Base-by-base conservation (phyloP, 2,329 filamentous ascomycete genomes). In the Setomelanomma holmii region DNA sequence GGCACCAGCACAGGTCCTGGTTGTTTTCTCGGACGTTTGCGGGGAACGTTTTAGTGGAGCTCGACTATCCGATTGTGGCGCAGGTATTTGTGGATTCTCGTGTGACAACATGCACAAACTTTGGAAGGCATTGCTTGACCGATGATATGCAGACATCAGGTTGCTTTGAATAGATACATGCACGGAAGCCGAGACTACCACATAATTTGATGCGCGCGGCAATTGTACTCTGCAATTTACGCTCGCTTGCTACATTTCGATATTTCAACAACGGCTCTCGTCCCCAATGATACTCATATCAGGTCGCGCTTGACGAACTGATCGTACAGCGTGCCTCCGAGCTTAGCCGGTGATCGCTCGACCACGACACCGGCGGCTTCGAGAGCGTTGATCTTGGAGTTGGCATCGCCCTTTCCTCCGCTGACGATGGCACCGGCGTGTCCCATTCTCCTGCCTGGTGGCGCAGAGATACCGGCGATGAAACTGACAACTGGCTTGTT, bases 371-470 rank as follows among this genome's bases (percentile, higher is more conserved):
- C 95, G 58, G 95, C 95, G 61, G 85, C 84, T 83, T 98, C 90
- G 55, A 99, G 88, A 57, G 95, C 95, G 71, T 88, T 84, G 80
- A 99, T 99, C 89, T 99, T 99, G 75, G 91, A 96, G 81, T 98
- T 92, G 62, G 95, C 95, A 76, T 92, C 95, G 74, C 95, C 95
- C 87, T 97, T 98, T 71, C 95, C 95, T 70, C 95, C 95, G 66
- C 90, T 91, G 63, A 99, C 93, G 75, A 99, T 99, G 74, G 95
- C 95, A 79, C 95, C 95, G 66, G 95, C 95, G 84, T 99, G 95
- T 68, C 95, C 95, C 95, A 98, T 99, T 78, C 95, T 89, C 77
- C 95, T 88, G 74, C 95, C 95, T 27, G 95, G 93, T 50, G 95
- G 95, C 63, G 95, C 95, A 66, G 91, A 96, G 81, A 99, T 98